Evolutionary conservation across 768 basidiomycete genomes (phyloP), one percentile per base, ranked within the genome.

Genomic region (Naganishia vaughanmartiniae): DNA sequence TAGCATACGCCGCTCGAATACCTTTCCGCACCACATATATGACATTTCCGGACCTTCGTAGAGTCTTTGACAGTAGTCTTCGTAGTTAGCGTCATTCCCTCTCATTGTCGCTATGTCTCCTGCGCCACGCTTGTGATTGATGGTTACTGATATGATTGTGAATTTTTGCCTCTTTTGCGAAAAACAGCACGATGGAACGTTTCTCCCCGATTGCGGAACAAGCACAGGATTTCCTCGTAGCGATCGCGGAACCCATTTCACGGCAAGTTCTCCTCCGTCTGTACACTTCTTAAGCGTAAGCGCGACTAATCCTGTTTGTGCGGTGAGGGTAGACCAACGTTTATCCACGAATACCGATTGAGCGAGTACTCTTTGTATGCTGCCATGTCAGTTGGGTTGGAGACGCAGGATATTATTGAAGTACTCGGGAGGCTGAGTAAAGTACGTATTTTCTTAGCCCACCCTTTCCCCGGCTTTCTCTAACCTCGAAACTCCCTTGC

Each of bases 331-430:
- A 95, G 95, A 85, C 96, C 96, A 65, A 89, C 92, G 57, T 93
- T 95, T 83, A 94, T 98, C 73, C 95, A 99, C 83, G 96, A 98
- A 84, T 99, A 98, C 86, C 93, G 95, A 83, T 87, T 99, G 79
- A 98, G 95, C 69, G 90, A 93, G 54, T 96, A 98, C 82, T 98
- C 95, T 21, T 85, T 99, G 19, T 98, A 99, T 81, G 96, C 96
- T 71, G 96, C 96, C 60, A 95, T 99, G 72, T 97, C 95, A 17
- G 96, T 99, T 71, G 96, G 96, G 33, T 84, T 99, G 33, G 92
- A 98, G 80, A 98, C 96, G 11, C 90, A 95, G 75, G 94, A 98
- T 81, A 98, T 98, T 76, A 96, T 98, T 81, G 93, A 94, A 85
- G 95, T 97, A 75, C 71, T 84, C 21, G 79, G 80, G 26, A 78